These are phyloP conservation scores for Heliosperma pusillum DNA, from an alignment of 148 eudicot genomes.

Conservation along the genomic window DNA sequence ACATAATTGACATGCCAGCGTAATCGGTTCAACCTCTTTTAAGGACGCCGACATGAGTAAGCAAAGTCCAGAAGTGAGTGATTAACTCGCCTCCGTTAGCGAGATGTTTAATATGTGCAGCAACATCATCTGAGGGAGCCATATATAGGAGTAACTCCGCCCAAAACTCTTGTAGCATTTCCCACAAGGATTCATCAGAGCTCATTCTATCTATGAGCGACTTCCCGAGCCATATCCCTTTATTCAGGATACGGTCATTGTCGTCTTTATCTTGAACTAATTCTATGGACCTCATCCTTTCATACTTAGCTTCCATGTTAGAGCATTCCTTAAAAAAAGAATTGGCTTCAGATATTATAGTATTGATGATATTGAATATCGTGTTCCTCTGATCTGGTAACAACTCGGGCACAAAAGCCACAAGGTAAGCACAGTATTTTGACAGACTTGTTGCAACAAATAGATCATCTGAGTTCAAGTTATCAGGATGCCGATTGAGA, in stretches of 20 bases:
- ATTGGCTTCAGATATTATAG: not conserved
- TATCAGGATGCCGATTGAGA: not conserved
- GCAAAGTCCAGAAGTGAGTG: slow-evolving; percentile 9
- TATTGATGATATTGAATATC: not conserved
- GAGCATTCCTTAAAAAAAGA: not conserved
- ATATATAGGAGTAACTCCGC: slow-evolving; percentile 1
- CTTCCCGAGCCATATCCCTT: slow-evolving; percentile 7
- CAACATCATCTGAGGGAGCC: slow-evolving; percentile 10
- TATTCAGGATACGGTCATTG: not conserved
- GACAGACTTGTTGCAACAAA: slow-evolving; percentile 7
- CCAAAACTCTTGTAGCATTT: slow-evolving; percentile 5
- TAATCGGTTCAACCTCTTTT: not conserved
- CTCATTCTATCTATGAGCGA: not conserved
- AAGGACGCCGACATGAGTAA: too few species aligned
- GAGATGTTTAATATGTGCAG: not conserved
- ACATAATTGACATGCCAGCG: not conserved
- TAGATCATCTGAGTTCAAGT: not conserved
- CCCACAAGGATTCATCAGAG: not conserved
- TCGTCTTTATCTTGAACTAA: not conserved
- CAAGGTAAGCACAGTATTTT: slow-evolving; percentile 10
- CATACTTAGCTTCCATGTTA: too few species aligned
- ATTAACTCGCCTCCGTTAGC: slow-evolving; percentile 7
- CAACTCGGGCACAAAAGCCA: slow-evolving; percentile 4
- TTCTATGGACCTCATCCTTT: not conserved
- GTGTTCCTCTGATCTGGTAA: slow-evolving; percentile 1